These are phyloP conservation scores for Pseudocercospora pini-densiflorae DNA, from an alignment of 2,329 filamentous ascomycete species.

Conservation along the genomic window DNA sequence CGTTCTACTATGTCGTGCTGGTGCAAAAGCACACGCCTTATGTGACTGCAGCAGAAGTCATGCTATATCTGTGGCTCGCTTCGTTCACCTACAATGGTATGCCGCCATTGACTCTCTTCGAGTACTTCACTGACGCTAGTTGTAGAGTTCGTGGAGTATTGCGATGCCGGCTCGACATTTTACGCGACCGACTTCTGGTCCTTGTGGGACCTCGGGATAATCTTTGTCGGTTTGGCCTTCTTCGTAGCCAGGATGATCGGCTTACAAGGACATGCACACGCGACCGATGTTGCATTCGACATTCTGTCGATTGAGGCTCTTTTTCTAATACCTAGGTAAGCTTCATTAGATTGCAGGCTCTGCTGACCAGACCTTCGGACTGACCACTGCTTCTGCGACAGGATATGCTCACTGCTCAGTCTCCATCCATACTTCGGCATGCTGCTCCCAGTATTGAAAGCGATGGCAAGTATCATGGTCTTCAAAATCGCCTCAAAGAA, in stretches of 20 bases:
- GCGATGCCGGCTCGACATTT: slow-evolving; percentile 84
- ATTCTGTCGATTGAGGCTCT: slow-evolving; percentile 87
- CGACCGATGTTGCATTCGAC: slow-evolving; percentile 84
- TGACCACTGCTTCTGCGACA: slow-evolving; percentile 35
- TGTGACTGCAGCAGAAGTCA: slow-evolving; percentile 70
- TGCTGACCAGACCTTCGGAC: background rate
- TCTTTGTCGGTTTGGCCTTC: slow-evolving; percentile 57
- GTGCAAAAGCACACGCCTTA: slow-evolving; percentile 68
- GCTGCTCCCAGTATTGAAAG: slow-evolving; percentile 85
- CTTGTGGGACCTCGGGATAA: slow-evolving; percentile 57
- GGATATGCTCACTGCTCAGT: slow-evolving; percentile 84
- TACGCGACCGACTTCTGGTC: slow-evolving; percentile 86
- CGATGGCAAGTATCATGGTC: slow-evolving; percentile 66
- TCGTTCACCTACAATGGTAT: slow-evolving; percentile 84
- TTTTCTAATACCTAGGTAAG: slow-evolving; percentile 77
- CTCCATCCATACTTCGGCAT: slow-evolving; percentile 90
- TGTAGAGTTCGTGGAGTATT: slow-evolving; percentile 69
- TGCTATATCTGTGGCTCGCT: slow-evolving; percentile 84
- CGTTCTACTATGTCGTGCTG: slow-evolving; percentile 84
- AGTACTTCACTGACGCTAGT: background rate
- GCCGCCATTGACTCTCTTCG: slow-evolving; percentile 29
- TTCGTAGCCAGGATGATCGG: slow-evolving; percentile 70
- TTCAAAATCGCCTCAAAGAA: background rate
- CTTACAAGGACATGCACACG: slow-evolving; percentile 61
- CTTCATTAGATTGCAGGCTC: background rate